Conservation (phyloP, 345 rosid species). For the Viola odorata region DNA sequence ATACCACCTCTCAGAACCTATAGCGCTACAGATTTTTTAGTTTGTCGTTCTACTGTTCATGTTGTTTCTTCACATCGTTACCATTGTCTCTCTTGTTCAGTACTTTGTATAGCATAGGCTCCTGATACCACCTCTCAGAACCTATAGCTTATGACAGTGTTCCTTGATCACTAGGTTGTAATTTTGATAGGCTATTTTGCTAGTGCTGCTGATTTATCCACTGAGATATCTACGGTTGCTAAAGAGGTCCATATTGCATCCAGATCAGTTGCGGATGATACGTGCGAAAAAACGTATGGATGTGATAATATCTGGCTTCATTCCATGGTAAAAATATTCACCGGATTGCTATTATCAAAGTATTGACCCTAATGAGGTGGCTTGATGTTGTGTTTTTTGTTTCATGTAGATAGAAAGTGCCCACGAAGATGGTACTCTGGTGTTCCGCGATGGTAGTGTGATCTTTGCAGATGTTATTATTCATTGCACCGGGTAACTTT, state of each 20-base stretch:
- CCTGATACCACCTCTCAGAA: no score
- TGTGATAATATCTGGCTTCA: conserved; percentile 52
- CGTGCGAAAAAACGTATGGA: conserved; percentile 29
- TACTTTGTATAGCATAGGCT: no score
- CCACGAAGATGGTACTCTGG: conserved; percentile 50
- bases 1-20: no score
- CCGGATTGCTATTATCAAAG: no score
- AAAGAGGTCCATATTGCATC: conserved; percentile 70
- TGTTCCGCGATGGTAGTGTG: conserved; percentile 48
- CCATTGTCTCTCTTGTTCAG: no score
- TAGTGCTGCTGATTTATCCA: conserved; percentile 62
- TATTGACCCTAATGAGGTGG: not conserved
- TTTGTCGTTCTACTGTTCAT: no score
- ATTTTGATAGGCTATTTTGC: conserved; percentile 56
- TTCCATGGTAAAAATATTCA: conserved; percentile 53
- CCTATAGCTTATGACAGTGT: not conserved
- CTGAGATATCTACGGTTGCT: conserved; percentile 51
- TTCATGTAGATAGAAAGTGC: conserved; percentile 52
- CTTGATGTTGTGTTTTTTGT: not conserved
- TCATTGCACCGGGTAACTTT: conserved; percentile 74
- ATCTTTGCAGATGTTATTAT: conserved; percentile 50
- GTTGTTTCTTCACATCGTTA: no score
- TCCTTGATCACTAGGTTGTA: conserved; percentile 37
- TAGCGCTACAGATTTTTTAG: no score
- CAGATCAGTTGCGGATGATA: conserved; percentile 41